Evolutionary conservation across 495 filamentous ascomycete species (phyloP).

Genomic region (Echria macrotheca): DNA sequence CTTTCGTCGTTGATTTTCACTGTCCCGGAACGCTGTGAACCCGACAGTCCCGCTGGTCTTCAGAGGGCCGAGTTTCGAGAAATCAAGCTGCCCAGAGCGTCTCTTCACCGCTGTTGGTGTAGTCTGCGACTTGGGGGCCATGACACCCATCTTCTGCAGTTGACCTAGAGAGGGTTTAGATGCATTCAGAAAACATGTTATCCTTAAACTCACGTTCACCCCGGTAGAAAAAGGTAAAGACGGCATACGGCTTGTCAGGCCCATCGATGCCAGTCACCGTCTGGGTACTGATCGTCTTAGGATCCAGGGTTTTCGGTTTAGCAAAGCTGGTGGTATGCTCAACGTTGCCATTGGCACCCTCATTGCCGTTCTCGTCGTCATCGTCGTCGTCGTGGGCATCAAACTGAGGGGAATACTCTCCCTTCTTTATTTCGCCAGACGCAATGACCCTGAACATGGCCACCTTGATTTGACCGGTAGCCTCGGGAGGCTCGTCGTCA

Average conservation of each 20-base stretch:
- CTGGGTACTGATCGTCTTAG: constrained; percentile 95
- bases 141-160: constrained; percentile 89
- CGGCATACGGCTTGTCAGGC: constrained; percentile 89
- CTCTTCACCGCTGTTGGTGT: constrained; percentile 57
- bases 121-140: constrained; percentile 56
- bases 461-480: constrained; percentile 96
- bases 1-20: constrained; percentile 40
- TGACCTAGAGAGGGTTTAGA: constrained; percentile 55
- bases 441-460: constrained; percentile 93
- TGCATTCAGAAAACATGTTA: neutral
- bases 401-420: constrained; percentile 96
- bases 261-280: constrained; percentile 98
- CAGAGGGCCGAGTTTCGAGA: constrained; percentile 76
- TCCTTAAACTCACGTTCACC: constrained; percentile 71
- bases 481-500: constrained; percentile 87
- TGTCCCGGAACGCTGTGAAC: constrained; percentile 86
- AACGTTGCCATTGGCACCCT: constrained; percentile 54
- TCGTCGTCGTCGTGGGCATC: constrained; percentile 95
- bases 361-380: constrained; percentile 43
- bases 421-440: constrained; percentile 92
- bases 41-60: constrained; percentile 77
- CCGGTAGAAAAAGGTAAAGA: constrained; percentile 96
- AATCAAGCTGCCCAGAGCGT: constrained; percentile 71
- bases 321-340: constrained; percentile 99
- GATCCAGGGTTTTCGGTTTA: constrained; percentile 93